Evolutionary conservation across 75 land plant genomes (phyloP).

Genomic region (Gnetum montanum): DNA sequence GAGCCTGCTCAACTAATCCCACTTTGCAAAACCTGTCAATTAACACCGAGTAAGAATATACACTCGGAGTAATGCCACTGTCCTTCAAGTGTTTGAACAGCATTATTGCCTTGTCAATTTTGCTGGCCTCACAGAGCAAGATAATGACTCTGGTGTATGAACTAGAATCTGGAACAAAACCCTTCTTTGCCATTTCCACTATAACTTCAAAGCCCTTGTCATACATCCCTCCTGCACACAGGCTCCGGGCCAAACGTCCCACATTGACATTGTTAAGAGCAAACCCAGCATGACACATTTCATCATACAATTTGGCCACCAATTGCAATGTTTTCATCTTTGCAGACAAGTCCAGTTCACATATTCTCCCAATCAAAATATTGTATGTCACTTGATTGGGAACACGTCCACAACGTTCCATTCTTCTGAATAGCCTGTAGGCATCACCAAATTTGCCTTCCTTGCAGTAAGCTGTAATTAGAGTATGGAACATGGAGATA

Average conservation of each 20-base stretch:
- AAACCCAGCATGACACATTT: slow-evolving; percentile 43
- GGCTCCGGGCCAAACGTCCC: slow-evolving; percentile 35
- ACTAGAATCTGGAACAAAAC: slow-evolving; percentile 55
- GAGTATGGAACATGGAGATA: slow-evolving; percentile 45
- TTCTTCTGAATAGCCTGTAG: slow-evolving; percentile 49
- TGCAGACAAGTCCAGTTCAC: slow-evolving; percentile 36
- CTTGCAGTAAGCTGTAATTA: slow-evolving; percentile 57
- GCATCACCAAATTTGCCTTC: slow-evolving; percentile 47
- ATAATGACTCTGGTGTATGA: slow-evolving; percentile 65
- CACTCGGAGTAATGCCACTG: slow-evolving; percentile 49
- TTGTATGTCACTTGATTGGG: slow-evolving; percentile 63
- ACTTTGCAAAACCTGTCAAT: slow-evolving; percentile 68
- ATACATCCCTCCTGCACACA: slow-evolving; percentile 45
- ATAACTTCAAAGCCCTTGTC: slow-evolving; percentile 52
- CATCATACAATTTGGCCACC: slow-evolving; percentile 43
- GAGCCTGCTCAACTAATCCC: slow-evolving; percentile 59
- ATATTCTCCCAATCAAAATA: slow-evolving; percentile 56
- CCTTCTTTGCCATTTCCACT: slow-evolving; percentile 55
- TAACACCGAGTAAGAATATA: slow-evolving; percentile 46
- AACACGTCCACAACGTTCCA: slow-evolving; percentile 30
- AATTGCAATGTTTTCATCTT: slow-evolving; percentile 21
- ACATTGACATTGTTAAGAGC: slow-evolving; percentile 52
- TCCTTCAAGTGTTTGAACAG: slow-evolving; percentile 60
- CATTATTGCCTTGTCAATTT: slow-evolving; percentile 44
- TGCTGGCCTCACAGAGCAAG: slow-evolving; percentile 37